Conservation (phyloP, 257 asterid species). For the Lycium barbarum region DNA sequence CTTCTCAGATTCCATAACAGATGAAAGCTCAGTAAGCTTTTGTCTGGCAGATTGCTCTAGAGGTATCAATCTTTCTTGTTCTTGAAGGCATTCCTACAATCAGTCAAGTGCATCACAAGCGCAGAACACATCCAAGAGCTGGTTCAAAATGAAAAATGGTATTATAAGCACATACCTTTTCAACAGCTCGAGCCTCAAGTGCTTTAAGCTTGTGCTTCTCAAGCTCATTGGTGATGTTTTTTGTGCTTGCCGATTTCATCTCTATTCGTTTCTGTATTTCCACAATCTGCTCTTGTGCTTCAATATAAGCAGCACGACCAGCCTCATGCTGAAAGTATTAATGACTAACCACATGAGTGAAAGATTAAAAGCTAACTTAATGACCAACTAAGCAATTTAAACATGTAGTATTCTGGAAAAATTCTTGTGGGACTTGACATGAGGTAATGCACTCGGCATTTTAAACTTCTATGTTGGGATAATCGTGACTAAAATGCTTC, state of each 20-base stretch:
- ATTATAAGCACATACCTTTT: conserved; percentile 2
- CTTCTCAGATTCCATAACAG: conserved; percentile 84
- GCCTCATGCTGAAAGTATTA: conserved; percentile 72
- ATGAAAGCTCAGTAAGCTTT: conserved; percentile 80
- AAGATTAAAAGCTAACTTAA: not conserved
- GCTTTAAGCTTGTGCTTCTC: conserved; percentile 22
- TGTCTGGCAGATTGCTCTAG: conserved; percentile 89
- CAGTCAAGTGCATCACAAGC: conserved; percentile 1
- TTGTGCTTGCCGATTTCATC: conserved; percentile 55
- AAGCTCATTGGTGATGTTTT: conserved; percentile 29
- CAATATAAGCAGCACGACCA: conserved; percentile 80
- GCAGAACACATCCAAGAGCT: not conserved
- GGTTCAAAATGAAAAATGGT: not conserved
- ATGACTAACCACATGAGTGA: conserved; percentile 18
- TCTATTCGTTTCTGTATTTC: conserved; percentile 63
- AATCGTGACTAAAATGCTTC: conserved; percentile 3
- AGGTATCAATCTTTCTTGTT: conserved; percentile 51
- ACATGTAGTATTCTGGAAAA: not conserved
- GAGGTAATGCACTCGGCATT: not conserved
- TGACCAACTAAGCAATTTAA: conserved; percentile 4
- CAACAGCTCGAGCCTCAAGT: conserved; percentile 28
- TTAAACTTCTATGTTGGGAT: not conserved
- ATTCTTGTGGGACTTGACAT: not conserved
- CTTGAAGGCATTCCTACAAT: conserved; percentile 27
- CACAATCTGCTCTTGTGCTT: conserved; percentile 75